Evolutionary conservation across 345 rosid species (phyloP), one percentile per base, ranked within the genome.

Genomic region (Boechera stricta): DNA sequence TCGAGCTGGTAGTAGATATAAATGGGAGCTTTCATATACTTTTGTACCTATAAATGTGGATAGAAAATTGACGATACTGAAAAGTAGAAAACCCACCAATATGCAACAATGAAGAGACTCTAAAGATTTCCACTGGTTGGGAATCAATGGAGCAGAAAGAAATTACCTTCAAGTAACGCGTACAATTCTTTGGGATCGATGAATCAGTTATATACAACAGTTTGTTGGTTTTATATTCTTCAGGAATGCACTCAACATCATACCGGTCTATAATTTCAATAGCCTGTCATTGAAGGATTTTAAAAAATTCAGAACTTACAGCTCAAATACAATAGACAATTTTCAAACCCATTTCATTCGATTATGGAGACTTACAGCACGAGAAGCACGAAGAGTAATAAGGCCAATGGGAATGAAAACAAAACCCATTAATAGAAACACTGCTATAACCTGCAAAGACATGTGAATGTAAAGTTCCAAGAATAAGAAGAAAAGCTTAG

Each of bases 1-100:
- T 91, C 97, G 56, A 91, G 95, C 74, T 91, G 93, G 81, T 91
- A 91, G 77, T 91, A 91, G 73, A 90, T 81, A 79, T 71, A 82
- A 73, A 91, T 85, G 39, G 97, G 97, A 83, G 97, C 97, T 82
- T 87, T 91, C 95, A 91, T 91, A 84, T 72, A 35, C 85, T 87
- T 91, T 77, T 52, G 73, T 52, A 90, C 95, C 97, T 91, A 59
- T 73, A 82, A 58, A 47, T 5, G 9, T 35, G 11, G 28, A 71
- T 69, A 75, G 41, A 29, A n/a, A 64, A 18, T 1, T 11, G 6
- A 60, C 15, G 64, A 29, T 35, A 54, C 0, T 8, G 13, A 39
- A 5, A 6, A 41, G 10, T 51, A 4, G 8, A 18, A 41, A 52
- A 6, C 2, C 12, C 57, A 53, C 26, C 59, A 63, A 45, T 26